These are phyloP conservation scores for Chondrostereum purpureum DNA, from an alignment of 1,284 basidiomycete genomes.

Conservation along the genomic window DNA sequence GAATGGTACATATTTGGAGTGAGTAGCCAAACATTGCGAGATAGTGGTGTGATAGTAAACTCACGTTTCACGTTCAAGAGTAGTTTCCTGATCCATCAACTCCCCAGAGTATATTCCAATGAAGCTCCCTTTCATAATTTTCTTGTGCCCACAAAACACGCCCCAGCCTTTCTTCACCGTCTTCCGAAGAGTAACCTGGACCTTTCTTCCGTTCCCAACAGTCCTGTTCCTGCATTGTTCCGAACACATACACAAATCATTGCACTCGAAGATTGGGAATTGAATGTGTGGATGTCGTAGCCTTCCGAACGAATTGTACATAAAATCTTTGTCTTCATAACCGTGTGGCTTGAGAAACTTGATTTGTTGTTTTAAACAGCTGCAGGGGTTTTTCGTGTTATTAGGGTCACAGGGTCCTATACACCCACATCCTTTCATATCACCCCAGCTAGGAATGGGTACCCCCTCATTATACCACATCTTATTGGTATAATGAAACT, in stretches of 20 bases:
- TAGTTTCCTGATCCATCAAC: slow-evolving; percentile 61
- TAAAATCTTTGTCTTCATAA: slow-evolving; percentile 44
- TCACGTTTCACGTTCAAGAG: slow-evolving; percentile 62
- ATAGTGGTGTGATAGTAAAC: slow-evolving; percentile 20
- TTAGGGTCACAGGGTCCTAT: slow-evolving; percentile 66
- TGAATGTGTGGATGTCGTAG: slow-evolving; percentile 40
- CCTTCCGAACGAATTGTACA: slow-evolving; percentile 55
- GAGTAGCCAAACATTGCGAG: neutral
- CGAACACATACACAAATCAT: slow-evolving; percentile 73
- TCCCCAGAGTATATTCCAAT: slow-evolving; percentile 86
- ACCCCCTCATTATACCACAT: slow-evolving; percentile 69
- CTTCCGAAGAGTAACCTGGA: slow-evolving; percentile 56
- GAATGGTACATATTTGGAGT: too few relatives aligned
- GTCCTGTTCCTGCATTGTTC: slow-evolving; percentile 82
- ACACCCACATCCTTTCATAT: slow-evolving; percentile 66
- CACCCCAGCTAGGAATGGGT: slow-evolving; percentile 53
- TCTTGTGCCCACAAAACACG: slow-evolving; percentile 59
- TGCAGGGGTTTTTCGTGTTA: slow-evolving; percentile 71
- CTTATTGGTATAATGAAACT: slow-evolving; percentile 73
- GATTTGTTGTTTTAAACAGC: slow-evolving; percentile 60
- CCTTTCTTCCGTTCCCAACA: slow-evolving; percentile 73
- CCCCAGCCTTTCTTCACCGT: slow-evolving; percentile 81
- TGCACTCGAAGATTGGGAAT: slow-evolving; percentile 82
- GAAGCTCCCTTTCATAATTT: slow-evolving; percentile 65
- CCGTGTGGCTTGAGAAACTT: too few relatives aligned